Base-by-base conservation (phyloP, 331 rosid species). In the Malus hybrid region DNA sequence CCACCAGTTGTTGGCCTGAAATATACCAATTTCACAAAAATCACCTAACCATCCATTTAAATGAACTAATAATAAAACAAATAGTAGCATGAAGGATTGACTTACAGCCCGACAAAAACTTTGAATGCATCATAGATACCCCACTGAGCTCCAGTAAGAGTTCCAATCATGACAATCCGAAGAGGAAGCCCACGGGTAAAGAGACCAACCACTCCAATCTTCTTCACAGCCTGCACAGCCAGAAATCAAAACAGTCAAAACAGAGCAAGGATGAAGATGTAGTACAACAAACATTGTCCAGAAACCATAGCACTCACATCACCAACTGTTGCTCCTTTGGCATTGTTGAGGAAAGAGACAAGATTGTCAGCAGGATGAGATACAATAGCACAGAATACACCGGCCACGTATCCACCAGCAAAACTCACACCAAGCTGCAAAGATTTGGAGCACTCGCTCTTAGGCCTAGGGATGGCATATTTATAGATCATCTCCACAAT, bases 351-450 rank as follows among this genome's bases (percentile, higher is more conserved):
- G 70, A 95, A 95, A 74, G 97, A 95, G 79, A 95, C 99, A 19
- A 95, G 97, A 71, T 95, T 95, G 84, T 95, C 99, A 24, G 99
- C 97, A 72, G 99, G 99, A 77, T 95, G 99, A 80, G 99, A 95
- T 73, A 95, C 96, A 67, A 95, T 56, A 16, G 99, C 99, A 80
- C 99, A 95, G 39, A 92, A 79, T 20, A 95, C 87, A 72, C 99
- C 99, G 20, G 99, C 99, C 55, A 95, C 50, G 26, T 95, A 92
- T 81, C 99, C 99, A 79, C 93, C 97, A 63, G 92, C 92, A 79
- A 95, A 92, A 83, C 99, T 95, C 71, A 95, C 87, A 81, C 97
- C 97, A 2, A 95, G 97, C 84, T 95, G 99, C 70, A 92, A 82
- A 70, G 18, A 0, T 80, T 90, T 95, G 88, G 90, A 86, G 86